Conservation (phyloP, 2,329 filamentous ascomycete genomes). For the Sporothrix variecibatus region DNA sequence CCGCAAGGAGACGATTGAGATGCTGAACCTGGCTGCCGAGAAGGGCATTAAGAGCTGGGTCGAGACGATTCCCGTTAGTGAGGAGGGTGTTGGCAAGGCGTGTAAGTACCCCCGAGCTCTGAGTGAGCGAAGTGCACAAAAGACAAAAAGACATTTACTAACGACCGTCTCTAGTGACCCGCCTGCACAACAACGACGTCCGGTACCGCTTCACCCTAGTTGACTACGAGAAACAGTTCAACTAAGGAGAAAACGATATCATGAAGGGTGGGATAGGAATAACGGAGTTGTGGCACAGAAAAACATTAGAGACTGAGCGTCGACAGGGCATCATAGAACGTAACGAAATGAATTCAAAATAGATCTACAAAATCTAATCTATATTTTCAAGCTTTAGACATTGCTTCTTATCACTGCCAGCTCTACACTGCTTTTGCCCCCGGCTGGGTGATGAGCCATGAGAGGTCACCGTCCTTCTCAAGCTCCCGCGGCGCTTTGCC, state of each 20-base stretch:
- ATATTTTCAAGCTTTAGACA: too few species aligned
- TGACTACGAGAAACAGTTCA: constrained; percentile 69
- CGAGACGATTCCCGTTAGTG: constrained; percentile 71
- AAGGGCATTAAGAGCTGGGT: constrained; percentile 71
- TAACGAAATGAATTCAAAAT: too few species aligned
- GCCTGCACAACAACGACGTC: constrained; percentile 71
- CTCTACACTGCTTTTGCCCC: not conserved
- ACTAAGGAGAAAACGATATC: constrained; percentile 35
- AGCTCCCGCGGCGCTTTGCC: not conserved
- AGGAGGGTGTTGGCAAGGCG: constrained; percentile 68
- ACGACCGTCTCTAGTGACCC: constrained; percentile 47
- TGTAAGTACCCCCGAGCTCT: constrained; percentile 33
- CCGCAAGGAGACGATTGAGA: constrained; percentile 68
- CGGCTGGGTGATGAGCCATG: not conserved
- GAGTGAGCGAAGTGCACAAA: not conserved
- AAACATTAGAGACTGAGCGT: not conserved
- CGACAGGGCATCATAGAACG: too few species aligned
- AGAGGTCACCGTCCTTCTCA: not conserved
- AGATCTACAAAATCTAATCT: too few species aligned
- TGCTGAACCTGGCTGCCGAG: constrained; percentile 70
- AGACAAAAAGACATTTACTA: not conserved
- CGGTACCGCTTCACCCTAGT: constrained; percentile 76
- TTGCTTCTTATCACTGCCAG: too few species aligned
- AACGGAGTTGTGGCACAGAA: not conserved
- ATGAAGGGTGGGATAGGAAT: not conserved